A percentile compares a stretch with the other conserved stretches of the same genome.
Evolutionary conservation across 1,139 yeast genomes (phyloP).

Genomic region (Protomyces macrosporus): DNA sequence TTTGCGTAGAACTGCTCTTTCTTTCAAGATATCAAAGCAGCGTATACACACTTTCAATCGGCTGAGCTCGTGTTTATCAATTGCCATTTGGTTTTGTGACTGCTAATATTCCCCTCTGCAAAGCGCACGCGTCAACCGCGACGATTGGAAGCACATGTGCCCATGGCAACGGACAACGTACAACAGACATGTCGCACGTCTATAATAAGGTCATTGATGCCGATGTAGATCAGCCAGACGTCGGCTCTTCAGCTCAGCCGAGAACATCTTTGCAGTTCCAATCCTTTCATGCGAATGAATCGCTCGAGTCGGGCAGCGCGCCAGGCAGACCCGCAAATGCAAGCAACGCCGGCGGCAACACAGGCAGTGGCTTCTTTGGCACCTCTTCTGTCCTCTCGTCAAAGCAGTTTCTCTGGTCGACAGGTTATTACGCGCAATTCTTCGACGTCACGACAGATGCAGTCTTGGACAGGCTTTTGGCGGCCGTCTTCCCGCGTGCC

Average conservation of each 20-base stretch:
- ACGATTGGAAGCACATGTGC: too few relatives aligned
- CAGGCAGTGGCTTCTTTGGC: slow-evolving; percentile 8
- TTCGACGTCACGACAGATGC: slow-evolving; percentile 32
- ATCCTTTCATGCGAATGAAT: slow-evolving; percentile 18
- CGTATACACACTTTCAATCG: too few relatives aligned
- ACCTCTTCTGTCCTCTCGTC: slow-evolving; percentile 26
- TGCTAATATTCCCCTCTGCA: not conserved
- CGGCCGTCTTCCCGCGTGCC: slow-evolving; percentile 38
- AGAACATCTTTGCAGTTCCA: slow-evolving; percentile 17
- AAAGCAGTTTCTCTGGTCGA: slow-evolving; percentile 30
- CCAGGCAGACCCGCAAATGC: not conserved
- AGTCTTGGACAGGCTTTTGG: slow-evolving; percentile 4
- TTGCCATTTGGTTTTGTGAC: not conserved
- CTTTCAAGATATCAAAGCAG: too few relatives aligned
- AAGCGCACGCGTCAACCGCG: not conserved
- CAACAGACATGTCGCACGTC: slow-evolving; percentile 9
- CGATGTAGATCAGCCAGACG: slow-evolving; percentile 12
- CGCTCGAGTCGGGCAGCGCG: slow-evolving; percentile 7
- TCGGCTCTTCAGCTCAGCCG: not conserved
- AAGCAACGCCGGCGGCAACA: not conserved
- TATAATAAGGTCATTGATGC: slow-evolving; percentile 14
- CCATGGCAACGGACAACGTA: too few relatives aligned
- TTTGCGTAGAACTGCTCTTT: too few relatives aligned
- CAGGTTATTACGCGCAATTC: slow-evolving; percentile 32
- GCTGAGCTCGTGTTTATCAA: too few relatives aligned